phyloP scores from a whole-genome alignment of 2,329 filamentous ascomycete genomes.

The Ilyonectria robusta region DNA sequence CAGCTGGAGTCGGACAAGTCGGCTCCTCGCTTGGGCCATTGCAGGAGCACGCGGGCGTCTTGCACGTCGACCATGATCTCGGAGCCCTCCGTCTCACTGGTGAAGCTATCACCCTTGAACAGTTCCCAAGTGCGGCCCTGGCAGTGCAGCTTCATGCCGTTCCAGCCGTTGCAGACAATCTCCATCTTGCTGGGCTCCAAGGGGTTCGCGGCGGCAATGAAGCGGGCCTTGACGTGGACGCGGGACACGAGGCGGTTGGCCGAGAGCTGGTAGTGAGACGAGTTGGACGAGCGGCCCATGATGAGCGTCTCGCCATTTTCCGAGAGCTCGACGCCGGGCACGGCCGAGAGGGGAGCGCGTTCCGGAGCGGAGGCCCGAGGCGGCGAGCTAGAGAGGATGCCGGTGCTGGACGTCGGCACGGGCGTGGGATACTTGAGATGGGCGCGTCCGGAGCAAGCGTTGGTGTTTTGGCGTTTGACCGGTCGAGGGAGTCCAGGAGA shows the following conservation, averaged over 20 bases:
- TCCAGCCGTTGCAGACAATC: conserved; percentile 95
- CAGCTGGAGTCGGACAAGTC: conserved; percentile 78
- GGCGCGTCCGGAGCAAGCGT: conserved; percentile 54
- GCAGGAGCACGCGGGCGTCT: conserved; percentile 88
- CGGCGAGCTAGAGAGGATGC: conserved; percentile 90
- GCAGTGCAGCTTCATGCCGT: conserved; percentile 93
- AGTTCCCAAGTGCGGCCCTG: conserved; percentile 89
- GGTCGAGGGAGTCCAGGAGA: conserved; percentile 80
- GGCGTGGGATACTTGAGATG: conserved; percentile 90
- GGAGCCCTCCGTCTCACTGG: conserved; percentile 86
- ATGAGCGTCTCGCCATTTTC: conserved; percentile 85
- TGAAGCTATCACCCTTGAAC: conserved; percentile 89
- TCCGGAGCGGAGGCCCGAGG: conserved; percentile 76
- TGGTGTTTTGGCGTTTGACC: conserved; percentile 74
- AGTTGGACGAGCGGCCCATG: conserved; percentile 95
- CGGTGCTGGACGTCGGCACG: conserved; percentile 92
- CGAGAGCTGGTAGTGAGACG: conserved; percentile 94
- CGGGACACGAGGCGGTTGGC: conserved; percentile 93
- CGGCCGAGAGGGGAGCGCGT: conserved; percentile 84
- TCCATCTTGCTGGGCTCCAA: conserved; percentile 85
- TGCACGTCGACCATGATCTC: conserved; percentile 98
- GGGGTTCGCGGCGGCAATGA: conserved; percentile 77
- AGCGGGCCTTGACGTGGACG: conserved; percentile 91
- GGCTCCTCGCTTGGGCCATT: conserved; percentile 80
- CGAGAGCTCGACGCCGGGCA: conserved; percentile 86